Evolutionary conservation across 139 green algal genomes (phyloP), one percentile per base, ranked within the genome.

Genomic region (Yamagishiella unicocca): DNA sequence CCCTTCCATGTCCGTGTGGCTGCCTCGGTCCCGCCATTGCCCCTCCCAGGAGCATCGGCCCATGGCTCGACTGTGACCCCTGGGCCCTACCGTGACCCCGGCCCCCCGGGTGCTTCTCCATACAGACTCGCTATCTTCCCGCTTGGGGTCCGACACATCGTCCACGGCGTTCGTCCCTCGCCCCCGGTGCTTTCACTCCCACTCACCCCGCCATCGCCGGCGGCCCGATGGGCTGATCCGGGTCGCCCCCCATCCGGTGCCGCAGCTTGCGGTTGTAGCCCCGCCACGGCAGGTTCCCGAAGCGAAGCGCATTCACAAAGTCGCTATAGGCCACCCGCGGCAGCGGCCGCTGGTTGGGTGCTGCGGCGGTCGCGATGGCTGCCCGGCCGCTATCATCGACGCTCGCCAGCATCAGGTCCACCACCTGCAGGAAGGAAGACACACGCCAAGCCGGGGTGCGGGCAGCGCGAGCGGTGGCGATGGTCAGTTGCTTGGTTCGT

Each of bases 251-350:
- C 40, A 75, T 21, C 12, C 79, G 58, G 79, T 85, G 79, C 5
- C 61, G 79, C 79, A 86, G 19, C 66, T 77, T 77, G 43, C 27
- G 22, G n/a, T 77, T 86, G 29, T 67, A 77, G 33, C 80, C 80
- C 37, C 80, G 80, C 80, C 80, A 86, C 0, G 80, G 80, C 42
- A 86, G 45, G 0, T 22, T 22, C 9, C 80, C 80, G 64, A 55
- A 86, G 3, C 80, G 80, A 22, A 86, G 64, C 43, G 80, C 80
- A 43, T 68, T 78, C 0, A 86, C 80, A 50, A 86, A 86, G 45
- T 86, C 80, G 10, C 43, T 22, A 45, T 86, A 86, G 0, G 64
- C 2, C 80, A 86, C 64, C 0, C 64, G 31, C 19, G n/a, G 53
- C 25, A 0, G 27, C 53, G 29, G 54, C 75, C 33, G 40, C 35